Base-by-base conservation (phyloP, 2,329 filamentous ascomycete genomes). In the Cladophialophora psammophila region DNA sequence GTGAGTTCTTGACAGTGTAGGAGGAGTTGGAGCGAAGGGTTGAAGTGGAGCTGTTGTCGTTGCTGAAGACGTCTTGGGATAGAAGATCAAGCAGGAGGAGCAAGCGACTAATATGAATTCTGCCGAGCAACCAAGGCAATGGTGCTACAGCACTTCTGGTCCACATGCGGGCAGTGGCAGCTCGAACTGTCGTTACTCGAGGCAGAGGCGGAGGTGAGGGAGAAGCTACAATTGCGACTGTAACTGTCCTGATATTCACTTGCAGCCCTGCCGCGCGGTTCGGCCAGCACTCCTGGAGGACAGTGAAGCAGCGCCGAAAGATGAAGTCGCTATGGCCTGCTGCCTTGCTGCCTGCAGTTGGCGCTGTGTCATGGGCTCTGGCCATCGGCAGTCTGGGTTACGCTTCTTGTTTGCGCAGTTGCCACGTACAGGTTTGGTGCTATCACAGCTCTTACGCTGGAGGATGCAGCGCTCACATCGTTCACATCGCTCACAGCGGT, bases 391-490 rank as follows among this genome's bases (percentile, higher is more conserved):
- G 32, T 42, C 32, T 3, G n/a, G 20, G 2, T 50, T 12, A n/a
- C 45, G 45, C 45, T 50, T 50, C 18, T 6, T 50, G 18, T 12
- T 20, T 9, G 57, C 57, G 26, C 63, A 65, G 20, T 40, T 32
- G 9, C 63, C 63, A 48, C 63, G 61, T 18, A 40, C 34, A 15
- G 63, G 63, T 34, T 56, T 31, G 6, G 18, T 57, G 10, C 26
- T 57, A 36, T 65, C 48, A 40, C 63, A 65, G 8, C 34, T 26
- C 35, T 65, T 65, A n/a, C 48, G 63, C 13, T 61, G 63, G 31
- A 35, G 34, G 48, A 65, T 65, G 57, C 63, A 65, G 10, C 63
- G 63, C 18, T 18, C 42, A 45, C 63, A 58, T 31, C 36, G 53
- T 3, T 32, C 20, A 13, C 63, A 65, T 5, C 63, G 63, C 18